These are phyloP conservation scores for Pseudohalonectria lignicola DNA, from an alignment of 2,329 filamentous ascomycete genomes.

Conservation along the genomic window DNA sequence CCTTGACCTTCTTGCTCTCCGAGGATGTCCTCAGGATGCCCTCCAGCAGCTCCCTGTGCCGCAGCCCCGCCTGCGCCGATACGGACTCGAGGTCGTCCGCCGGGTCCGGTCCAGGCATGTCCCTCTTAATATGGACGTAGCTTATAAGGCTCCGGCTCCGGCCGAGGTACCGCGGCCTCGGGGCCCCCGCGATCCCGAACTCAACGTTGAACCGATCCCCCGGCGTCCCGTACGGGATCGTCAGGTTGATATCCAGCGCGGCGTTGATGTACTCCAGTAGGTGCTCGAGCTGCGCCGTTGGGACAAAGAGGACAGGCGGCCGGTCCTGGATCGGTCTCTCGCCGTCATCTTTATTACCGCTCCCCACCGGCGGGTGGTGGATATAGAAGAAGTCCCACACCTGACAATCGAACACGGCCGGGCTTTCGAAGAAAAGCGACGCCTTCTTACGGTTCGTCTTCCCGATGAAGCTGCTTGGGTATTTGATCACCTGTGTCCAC, in stretches of 20 bases:
- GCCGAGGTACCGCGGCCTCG: constrained; percentile 58
- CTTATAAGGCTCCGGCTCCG: constrained; percentile 32
- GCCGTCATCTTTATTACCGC: too few relatives aligned
- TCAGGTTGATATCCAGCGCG: constrained; percentile 39
- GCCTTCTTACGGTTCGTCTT: constrained; percentile 37
- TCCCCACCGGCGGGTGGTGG: constrained; percentile 31
- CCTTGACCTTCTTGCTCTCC: constrained; percentile 31
- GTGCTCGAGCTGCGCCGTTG: constrained; percentile 50
- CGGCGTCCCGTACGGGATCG: constrained; percentile 42
- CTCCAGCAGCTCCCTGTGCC: constrained; percentile 43
- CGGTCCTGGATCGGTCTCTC: constrained; percentile 22
- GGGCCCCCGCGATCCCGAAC: constrained; percentile 50
- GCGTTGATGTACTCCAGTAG: constrained; percentile 57
- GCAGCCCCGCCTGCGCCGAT: constrained; percentile 24
- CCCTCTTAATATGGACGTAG: constrained; percentile 17
- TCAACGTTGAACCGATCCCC: constrained; percentile 45
- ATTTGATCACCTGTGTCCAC: constrained; percentile 43
- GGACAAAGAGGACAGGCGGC: constrained; percentile 55
- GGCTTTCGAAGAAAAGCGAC: constrained; percentile 40
- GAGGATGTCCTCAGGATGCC: constrained; percentile 30
- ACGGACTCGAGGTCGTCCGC: constrained; percentile 20
- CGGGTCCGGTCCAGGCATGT: constrained; percentile 22
- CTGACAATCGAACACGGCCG: constrained; percentile 44
- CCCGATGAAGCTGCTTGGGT: constrained; percentile 48
- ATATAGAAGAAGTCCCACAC: constrained; percentile 71